phyloP scores from a whole-genome alignment of 177 flowering plant species.

The Vitis hybrid region DNA sequence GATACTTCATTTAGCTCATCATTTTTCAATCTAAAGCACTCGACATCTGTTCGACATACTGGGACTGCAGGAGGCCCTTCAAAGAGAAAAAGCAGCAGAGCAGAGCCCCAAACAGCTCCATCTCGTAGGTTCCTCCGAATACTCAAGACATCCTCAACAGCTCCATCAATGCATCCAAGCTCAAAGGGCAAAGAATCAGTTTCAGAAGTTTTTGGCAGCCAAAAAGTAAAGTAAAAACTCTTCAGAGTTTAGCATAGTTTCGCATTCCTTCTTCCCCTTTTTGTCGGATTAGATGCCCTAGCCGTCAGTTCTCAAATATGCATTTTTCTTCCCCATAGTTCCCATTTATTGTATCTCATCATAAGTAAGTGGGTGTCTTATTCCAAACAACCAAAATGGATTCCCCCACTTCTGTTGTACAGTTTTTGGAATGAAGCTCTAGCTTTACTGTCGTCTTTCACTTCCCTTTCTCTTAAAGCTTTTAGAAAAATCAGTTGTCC shows the following conservation, averaged over 20 bases:
- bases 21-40: conserved; percentile 34
- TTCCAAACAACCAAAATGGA: conserved; percentile 7
- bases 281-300: not conserved
- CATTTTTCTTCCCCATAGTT: not conserved
- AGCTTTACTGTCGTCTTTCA: not conserved
- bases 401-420: conserved; percentile 24
- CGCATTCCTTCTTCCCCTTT: not conserved
- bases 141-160: conserved; percentile 47
- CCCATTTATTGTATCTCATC: conserved; percentile 14
- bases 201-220: conserved; percentile 44
- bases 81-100: conserved; percentile 36
- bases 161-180: conserved; percentile 41
- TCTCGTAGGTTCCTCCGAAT: conserved; percentile 41
- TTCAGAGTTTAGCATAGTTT: not conserved
- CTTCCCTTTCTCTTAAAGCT: not conserved
- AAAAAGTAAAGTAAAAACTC: conserved; percentile 21
- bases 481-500: no score
- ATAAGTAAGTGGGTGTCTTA: conserved; percentile 21
- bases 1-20: conserved; percentile 50
- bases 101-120: conserved; percentile 35
- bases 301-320: no score
- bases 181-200: conserved; percentile 41
- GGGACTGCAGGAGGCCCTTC: conserved; percentile 38
- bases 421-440: conserved; percentile 14
- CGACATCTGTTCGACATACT: conserved; percentile 35